Conservation (phyloP, 140 eudicot species). For the Anethum foeniculum region DNA sequence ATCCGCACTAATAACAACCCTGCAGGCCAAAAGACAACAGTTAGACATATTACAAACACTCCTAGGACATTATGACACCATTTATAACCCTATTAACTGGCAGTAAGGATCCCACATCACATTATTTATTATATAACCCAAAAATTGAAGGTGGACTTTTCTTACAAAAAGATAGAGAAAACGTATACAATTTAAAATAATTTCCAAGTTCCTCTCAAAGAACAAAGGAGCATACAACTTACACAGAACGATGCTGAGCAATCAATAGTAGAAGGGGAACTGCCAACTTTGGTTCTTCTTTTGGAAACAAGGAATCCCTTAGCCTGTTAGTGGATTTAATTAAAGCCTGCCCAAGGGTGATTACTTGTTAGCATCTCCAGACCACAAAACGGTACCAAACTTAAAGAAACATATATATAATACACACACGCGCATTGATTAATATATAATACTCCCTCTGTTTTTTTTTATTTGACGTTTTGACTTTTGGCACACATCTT, state of each 20-base stretch:
- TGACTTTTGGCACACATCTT: too few relatives aligned
- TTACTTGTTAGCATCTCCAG: slow-evolving; percentile 9
- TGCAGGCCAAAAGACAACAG: slow-evolving; percentile 18
- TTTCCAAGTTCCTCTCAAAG: neutral
- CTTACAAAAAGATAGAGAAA: neutral
- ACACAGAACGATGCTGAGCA: slow-evolving; percentile 99
- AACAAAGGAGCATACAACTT: slow-evolving; percentile 21
- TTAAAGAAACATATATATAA: neutral
- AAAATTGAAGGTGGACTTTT: neutral
- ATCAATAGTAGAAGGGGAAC: slow-evolving; percentile 91
- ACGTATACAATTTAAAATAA: neutral
- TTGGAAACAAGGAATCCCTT: slow-evolving; percentile 90
- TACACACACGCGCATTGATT: neutral
- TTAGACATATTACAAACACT: neutral
- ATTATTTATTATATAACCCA: neutral
- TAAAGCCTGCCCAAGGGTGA: slow-evolving; percentile 52
- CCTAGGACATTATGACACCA: neutral
- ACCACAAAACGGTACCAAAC: neutral
- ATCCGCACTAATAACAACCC: slow-evolving; percentile 89
- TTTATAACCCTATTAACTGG: neutral
- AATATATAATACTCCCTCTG: neutral
- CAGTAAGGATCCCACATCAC: neutral
- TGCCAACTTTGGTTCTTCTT: slow-evolving; percentile 91
- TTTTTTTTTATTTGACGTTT: too few relatives aligned
- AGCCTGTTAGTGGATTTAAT: slow-evolving; percentile 90